Conservation (phyloP, 2,329 filamentous ascomycete species). For the Trichoderma brevicompactum region DNA sequence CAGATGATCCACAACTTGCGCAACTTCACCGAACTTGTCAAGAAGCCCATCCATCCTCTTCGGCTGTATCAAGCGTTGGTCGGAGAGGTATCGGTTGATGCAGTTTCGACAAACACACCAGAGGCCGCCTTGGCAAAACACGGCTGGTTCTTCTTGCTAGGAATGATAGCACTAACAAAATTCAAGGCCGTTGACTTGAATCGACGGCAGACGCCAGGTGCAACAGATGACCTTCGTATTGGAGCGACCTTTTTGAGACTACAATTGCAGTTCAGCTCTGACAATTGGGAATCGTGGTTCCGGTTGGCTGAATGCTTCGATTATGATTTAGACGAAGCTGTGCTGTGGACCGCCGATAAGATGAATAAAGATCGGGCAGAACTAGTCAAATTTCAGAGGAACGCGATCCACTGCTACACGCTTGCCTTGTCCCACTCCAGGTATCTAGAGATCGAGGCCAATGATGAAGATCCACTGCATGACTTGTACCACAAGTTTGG, state of each 20-base stretch:
- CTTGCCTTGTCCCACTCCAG: constrained; percentile 62
- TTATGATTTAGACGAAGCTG: constrained; percentile 82
- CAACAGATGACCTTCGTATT: constrained; percentile 82
- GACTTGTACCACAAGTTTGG: constrained; percentile 65
- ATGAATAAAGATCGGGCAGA: constrained; percentile 82
- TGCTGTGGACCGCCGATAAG: constrained; percentile 88
- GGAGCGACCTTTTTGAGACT: constrained; percentile 79
- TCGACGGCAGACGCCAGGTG: constrained; percentile 75
- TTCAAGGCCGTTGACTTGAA: constrained; percentile 73
- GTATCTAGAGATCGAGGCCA: constrained; percentile 48
- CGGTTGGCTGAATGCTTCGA: constrained; percentile 85
- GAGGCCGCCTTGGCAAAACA: constrained; percentile 76
- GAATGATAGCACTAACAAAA: constrained; percentile 84
- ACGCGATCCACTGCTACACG: constrained; percentile 80
- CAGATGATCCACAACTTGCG: constrained; percentile 87
- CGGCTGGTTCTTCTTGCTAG: constrained; percentile 91
- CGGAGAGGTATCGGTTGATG: constrained; percentile 75
- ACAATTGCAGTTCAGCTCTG: constrained; percentile 79
- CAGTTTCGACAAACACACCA: constrained; percentile 67
- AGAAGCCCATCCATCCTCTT: constrained; percentile 80
- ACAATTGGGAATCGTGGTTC: constrained; percentile 91
- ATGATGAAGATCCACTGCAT: constrained; percentile 58
- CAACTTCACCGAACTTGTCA: constrained; percentile 79
- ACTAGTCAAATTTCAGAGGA: constrained; percentile 74
- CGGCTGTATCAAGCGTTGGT: constrained; percentile 79